phyloP scores from a whole-genome alignment of 2,329 filamentous ascomycete genomes.

The Helminthosporium solani region DNA sequence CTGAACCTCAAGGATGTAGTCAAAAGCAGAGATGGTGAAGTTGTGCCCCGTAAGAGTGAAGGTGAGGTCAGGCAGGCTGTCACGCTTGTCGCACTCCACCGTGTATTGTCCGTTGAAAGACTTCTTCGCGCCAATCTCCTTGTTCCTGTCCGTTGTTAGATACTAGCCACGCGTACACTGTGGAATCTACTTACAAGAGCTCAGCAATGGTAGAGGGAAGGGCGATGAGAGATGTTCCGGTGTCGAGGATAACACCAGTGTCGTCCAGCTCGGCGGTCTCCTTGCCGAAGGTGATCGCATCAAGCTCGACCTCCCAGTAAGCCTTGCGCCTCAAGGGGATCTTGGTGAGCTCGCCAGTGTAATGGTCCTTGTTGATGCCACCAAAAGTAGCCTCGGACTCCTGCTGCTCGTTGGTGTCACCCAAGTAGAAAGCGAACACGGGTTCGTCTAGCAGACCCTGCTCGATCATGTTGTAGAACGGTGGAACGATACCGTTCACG shows the following conservation, averaged over 20 bases:
- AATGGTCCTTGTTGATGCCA: constrained; percentile 79
- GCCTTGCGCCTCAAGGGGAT: constrained; percentile 97
- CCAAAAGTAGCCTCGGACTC: constrained; percentile 89
- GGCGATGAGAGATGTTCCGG: constrained; percentile 95
- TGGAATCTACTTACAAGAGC: constrained; percentile 63
- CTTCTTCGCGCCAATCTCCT: constrained; percentile 98
- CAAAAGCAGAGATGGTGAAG: constrained; percentile 83
- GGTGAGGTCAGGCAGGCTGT: constrained; percentile 82
- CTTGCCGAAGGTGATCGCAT: constrained; percentile 85
- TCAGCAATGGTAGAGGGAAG: constrained; percentile 89
- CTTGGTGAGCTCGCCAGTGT: constrained; percentile 82
- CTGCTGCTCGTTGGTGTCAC: constrained; percentile 67
- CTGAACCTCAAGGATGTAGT: constrained; percentile 95
- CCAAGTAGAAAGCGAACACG: constrained; percentile 96
- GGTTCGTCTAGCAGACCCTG: constrained; percentile 87
- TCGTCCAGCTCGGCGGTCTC: constrained; percentile 85
- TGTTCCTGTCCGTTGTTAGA: constrained; percentile 59
- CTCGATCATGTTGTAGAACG: constrained; percentile 94
- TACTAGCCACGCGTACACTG: background rate
- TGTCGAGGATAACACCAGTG: constrained; percentile 97
- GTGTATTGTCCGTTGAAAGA: constrained; percentile 95
- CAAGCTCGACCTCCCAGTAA: constrained; percentile 98
- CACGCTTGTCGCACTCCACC: constrained; percentile 82
- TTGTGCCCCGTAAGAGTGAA: constrained; percentile 90
- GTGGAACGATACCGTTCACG: constrained; percentile 92